Percentiles rank a stretch among this genome's conserved stretches.
These are phyloP conservation scores for Fusarium cicatricum DNA, from an alignment of 2,329 filamentous ascomycete species.

Conservation along the genomic window DNA sequence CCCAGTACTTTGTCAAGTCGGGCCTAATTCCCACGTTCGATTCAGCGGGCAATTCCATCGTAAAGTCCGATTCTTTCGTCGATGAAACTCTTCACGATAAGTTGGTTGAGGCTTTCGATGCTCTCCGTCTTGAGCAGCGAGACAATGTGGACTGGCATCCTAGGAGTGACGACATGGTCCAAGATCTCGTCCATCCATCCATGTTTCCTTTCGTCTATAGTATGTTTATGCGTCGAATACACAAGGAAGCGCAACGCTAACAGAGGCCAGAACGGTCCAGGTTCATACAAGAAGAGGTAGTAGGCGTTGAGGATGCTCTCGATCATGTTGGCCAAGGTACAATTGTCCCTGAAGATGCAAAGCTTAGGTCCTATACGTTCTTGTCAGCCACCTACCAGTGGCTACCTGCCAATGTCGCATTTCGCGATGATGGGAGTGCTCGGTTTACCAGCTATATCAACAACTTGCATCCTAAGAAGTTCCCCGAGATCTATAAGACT, in stretches of 20 bases:
- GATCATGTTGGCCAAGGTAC: background rate
- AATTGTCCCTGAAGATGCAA: background rate
- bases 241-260: background rate
- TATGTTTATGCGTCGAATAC: background rate
- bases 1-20: background rate
- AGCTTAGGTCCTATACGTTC: background rate
- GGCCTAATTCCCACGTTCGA: constrained; percentile 3
- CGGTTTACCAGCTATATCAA: constrained; percentile 3
- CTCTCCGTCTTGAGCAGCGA: background rate
- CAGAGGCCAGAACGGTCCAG: background rate
- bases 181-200: constrained; percentile 7
- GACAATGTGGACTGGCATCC: constrained; percentile 5
- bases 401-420: background rate
- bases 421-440: background rate
- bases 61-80: constrained; percentile 6
- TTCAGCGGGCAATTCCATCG: background rate
- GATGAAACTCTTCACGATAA: background rate
- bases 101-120: background rate
- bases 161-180: constrained; percentile 4
- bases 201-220: constrained; percentile 8
- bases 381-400: constrained; percentile 6
- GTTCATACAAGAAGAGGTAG: background rate
- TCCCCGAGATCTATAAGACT: background rate
- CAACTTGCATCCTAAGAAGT: constrained; percentile 5
- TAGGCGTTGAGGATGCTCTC: background rate